Evolutionary conservation across 495 filamentous ascomycete species (phyloP).

Genomic region (Penicillium angulare): DNA sequence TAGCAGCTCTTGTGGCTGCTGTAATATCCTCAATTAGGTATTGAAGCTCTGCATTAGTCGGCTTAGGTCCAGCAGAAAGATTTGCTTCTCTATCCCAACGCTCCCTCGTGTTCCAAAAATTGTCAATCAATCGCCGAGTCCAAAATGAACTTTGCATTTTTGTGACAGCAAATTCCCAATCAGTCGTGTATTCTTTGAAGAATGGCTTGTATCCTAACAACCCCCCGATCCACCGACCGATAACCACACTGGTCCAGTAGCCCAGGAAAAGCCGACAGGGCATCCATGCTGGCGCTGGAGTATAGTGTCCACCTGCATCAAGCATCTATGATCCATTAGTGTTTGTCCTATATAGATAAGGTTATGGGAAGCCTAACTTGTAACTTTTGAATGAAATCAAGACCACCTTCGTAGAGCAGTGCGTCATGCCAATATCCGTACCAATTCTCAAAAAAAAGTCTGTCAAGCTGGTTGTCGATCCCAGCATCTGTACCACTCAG

Average conservation of each 20-base stretch:
- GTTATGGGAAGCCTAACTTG: constrained; percentile 24
- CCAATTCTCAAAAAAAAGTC: constrained; percentile 55
- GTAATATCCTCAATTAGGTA: not conserved
- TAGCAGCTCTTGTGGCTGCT: not conserved
- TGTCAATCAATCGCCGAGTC: not conserved
- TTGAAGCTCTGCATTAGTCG: not conserved
- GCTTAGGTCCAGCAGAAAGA: not conserved
- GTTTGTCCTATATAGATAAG: not conserved
- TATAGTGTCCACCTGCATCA: constrained; percentile 49
- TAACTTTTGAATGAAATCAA: constrained; percentile 47
- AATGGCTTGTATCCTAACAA: constrained; percentile 54
- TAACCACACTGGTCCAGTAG: constrained; percentile 36
- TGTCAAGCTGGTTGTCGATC: constrained; percentile 32
- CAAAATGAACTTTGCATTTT: constrained; percentile 42
- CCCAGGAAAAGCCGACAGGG: constrained; percentile 39
- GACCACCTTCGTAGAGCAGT: constrained; percentile 32
- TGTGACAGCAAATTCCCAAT: constrained; percentile 46
- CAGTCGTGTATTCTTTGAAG: constrained; percentile 48
- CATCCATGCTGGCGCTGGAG: constrained; percentile 44
- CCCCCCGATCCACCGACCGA: constrained; percentile 51
- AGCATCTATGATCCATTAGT: constrained; percentile 30
- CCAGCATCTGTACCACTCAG: constrained; percentile 14
- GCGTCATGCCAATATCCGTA: constrained; percentile 52
- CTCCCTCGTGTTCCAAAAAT: not conserved
- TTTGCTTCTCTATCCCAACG: not conserved